phyloP scores from a whole-genome alignment of 805 yeast species.

The Metschnikowia proteae region DNA sequence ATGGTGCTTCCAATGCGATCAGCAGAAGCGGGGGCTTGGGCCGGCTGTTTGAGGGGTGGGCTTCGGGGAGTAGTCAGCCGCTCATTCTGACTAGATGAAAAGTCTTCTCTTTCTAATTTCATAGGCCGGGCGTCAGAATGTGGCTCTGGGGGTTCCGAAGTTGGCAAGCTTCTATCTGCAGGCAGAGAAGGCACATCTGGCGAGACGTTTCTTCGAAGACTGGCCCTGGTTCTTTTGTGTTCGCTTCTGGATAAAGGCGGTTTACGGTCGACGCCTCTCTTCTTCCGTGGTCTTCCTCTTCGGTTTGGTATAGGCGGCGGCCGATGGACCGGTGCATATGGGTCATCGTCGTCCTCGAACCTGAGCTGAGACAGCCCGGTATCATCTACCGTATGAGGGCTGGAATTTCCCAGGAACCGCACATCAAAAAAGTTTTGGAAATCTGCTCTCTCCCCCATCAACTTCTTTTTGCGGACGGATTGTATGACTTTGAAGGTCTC shows the following conservation, averaged over 20 bases:
- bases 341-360: constrained; percentile 15
- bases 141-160: neutral
- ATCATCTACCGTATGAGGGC: constrained; percentile 17
- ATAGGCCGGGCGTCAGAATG: neutral
- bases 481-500: constrained; percentile 19
- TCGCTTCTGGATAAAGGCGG: constrained; percentile 9
- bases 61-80: constrained; percentile 1
- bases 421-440: constrained; percentile 13
- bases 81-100: neutral
- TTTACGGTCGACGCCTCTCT: constrained; percentile 14
- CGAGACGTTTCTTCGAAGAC: constrained; percentile 2
- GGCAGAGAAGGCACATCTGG: constrained; percentile 8
- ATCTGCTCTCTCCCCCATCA: constrained; percentile 18
- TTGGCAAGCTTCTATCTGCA: neutral
- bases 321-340: neutral
- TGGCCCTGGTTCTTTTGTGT: constrained; percentile 9
- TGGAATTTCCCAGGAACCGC: constrained; percentile 9
- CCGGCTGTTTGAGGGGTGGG: neutral
- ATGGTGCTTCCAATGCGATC: neutral
- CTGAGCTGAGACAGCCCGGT: constrained; percentile 5
- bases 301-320: constrained; percentile 10
- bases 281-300: constrained; percentile 18
- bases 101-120: neutral
- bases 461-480: constrained; percentile 17
- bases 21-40: neutral